Base-by-base conservation (phyloP, 2,329 filamentous ascomycete species). In the Pseudogymnoascus sp. region DNA sequence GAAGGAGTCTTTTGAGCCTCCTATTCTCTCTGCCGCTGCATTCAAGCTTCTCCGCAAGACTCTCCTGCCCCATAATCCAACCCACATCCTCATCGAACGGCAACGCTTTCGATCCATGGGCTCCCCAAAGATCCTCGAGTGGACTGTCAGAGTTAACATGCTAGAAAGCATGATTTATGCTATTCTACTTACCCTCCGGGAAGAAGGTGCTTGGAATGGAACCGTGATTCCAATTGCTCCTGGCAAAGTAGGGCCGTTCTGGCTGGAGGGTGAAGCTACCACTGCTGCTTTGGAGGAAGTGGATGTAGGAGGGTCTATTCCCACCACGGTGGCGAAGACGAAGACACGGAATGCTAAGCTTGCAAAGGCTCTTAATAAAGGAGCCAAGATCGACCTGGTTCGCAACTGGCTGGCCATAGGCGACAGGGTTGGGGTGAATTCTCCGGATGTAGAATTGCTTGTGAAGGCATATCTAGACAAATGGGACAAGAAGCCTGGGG, bases 101-200 rank as follows among this genome's bases (percentile, higher is more conserved):
- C 80, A 83, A 67, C 78, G 80, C 3, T 82, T 77, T 67, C 84
- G 90, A 2, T 85, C 83, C 2, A 79, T 78, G n/a, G 82, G 86
- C 7, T 78, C 75, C 0, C 74, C 81, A 0, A 80, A 83, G 0
- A 83, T 95, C 1, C 82, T 85, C 62, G 89, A 95, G 72, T 95
- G 90, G 90, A 92, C 89, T 2, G 70, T 94, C 38, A 78, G 89
- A 1, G 89, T 95, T 7, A 92, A 92, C 65, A 85, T 88, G 67
- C 79, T 95, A 19, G 90, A 95, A 71, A 83, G 84, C 3, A 94
- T 94, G 84, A 73, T 95, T 0, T 88, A 91, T 75, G 86, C 86
- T 7, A 78, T 84, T 10, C 71, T 92, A 35, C 76, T 79, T 57
- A 81, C 84, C 0, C 68, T 89, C 55, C 72, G 73, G 48, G 70